These are phyloP conservation scores for Herpotrichia juniperi DNA, from an alignment of 2,329 filamentous ascomycete species.

Conservation along the genomic window DNA sequence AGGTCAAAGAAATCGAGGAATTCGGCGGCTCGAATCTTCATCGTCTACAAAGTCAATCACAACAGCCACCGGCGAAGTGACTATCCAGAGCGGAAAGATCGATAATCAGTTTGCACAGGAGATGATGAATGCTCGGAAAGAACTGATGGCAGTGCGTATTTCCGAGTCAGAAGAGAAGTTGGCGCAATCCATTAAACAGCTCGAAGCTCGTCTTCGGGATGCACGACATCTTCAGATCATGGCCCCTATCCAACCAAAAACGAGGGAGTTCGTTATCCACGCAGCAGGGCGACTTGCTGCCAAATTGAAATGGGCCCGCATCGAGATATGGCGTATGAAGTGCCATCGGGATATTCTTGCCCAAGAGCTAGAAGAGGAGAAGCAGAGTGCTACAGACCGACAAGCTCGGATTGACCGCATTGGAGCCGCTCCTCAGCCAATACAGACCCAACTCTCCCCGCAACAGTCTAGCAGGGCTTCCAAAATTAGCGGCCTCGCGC, in stretches of 20 bases:
- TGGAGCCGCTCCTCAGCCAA: constrained; percentile 18
- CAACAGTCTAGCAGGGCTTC: constrained; percentile 33
- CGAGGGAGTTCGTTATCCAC: constrained; percentile 82
- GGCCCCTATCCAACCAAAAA: constrained; percentile 89
- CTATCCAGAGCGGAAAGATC: constrained; percentile 73
- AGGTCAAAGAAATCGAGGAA: constrained; percentile 74
- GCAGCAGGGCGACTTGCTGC: constrained; percentile 84
- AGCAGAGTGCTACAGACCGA: constrained; percentile 42
- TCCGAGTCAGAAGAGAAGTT: constrained; percentile 82
- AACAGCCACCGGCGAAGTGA: constrained; percentile 75
- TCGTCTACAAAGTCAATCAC: constrained; percentile 65
- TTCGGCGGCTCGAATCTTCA: constrained; percentile 70
- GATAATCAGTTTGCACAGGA: constrained; percentile 85
- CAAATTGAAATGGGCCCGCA: constrained; percentile 90
- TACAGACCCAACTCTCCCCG: constrained; percentile 29
- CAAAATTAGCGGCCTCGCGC: constrained; percentile 39
- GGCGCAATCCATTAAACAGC: constrained; percentile 71
- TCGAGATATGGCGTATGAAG: constrained; percentile 90
- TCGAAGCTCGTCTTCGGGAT: constrained; percentile 85
- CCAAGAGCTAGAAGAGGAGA: constrained; percentile 85
- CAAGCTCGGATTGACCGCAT: constrained; percentile 34
- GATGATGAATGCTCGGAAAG: constrained; percentile 79
- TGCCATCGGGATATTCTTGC: constrained; percentile 89
- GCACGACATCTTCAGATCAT: constrained; percentile 87
- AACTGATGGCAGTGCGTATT: constrained; percentile 85